Evolutionary conservation across 257 asterid genomes (phyloP), one percentile per base, ranked within the genome.

Genomic region (Scutellaria barbata): DNA sequence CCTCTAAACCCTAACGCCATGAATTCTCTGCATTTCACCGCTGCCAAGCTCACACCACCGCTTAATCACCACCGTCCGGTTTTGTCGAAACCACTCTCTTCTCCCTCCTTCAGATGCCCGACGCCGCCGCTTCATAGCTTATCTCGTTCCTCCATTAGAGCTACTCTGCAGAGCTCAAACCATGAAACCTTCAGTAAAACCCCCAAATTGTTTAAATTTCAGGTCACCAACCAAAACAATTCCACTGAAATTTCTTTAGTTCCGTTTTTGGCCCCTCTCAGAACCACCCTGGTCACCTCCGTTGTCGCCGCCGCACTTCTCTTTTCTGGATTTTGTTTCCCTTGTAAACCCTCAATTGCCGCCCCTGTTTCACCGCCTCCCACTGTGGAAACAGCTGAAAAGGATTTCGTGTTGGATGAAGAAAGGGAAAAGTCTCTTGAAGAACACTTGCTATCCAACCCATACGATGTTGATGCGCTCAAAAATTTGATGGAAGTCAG

Each of bases 401-500:
- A 33, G 6, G 90, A 82, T 11, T 54, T 69, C 14, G 56, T 67
- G 22, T 20, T 43, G 18, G 86, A 80, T 7, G 88, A 80, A 12
- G 95, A 84, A 63, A 86, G 16, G 25, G 96, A 89, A 56, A 86
- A 77, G 7, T 12, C 37, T 3, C 66, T 88, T 1, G 94, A 92
- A 30, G 82, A 85, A 6, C 76, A 81, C 22, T 56, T 89, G 83
- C 50, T 58, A 42, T 81, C 86, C 0, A 79, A 82, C 63, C 97
- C 98, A 1, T 1, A 75, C 64, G 97, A 92, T 20, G 67, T 85
- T 0, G 84, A 75, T 0, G 90, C 80, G 0, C 81, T 92, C 43
- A 82, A 74, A 53, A 79, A 3, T 41, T 76, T 92, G 80, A 87
- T 95, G 97, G 99, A 95, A 62, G 73, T 82, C 35, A 84, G 75